Conservation (phyloP, 1,284 basidiomycete genomes). For the Ceratobasidium sp. region DNA sequence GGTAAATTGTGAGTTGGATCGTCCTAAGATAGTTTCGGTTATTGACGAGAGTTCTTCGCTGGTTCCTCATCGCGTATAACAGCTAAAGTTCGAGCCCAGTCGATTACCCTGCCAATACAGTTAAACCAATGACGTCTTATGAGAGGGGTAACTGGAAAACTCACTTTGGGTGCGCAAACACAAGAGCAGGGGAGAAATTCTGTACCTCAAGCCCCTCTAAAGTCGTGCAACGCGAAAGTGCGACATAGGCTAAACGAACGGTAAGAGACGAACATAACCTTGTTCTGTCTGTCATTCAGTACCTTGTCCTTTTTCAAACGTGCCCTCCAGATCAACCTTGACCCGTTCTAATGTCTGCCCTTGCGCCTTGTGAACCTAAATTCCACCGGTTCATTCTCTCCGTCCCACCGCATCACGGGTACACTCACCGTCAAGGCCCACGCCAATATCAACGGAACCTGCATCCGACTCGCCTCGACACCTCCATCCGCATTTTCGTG, state of each 20-base stretch:
- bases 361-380: slow-evolving; percentile 88
- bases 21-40: not conserved
- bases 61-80: not conserved
- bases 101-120: not conserved
- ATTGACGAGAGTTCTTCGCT: not conserved
- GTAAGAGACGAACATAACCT: not conserved
- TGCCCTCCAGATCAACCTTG: slow-evolving; percentile 70
- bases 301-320: slow-evolving; percentile 78
- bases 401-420: not conserved
- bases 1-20: too few relatives aligned
- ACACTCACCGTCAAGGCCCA: slow-evolving; percentile 65
- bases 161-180: slow-evolving; percentile 32
- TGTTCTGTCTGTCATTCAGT: not conserved
- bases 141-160: too few relatives aligned
- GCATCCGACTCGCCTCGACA: slow-evolving; percentile 51
- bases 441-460: slow-evolving; percentile 55
- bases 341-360: slow-evolving; percentile 86
- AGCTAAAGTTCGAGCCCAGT: slow-evolving; percentile 3
- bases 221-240: slow-evolving; percentile 53
- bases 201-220: slow-evolving; percentile 52
- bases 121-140: too few relatives aligned
- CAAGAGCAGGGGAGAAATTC: slow-evolving; percentile 50
- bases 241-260: slow-evolving; percentile 52
- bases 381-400: not conserved
- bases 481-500: slow-evolving; percentile 49